Base-by-base conservation (phyloP, 495 filamentous ascomycete species). In the Penicillium angulare region DNA sequence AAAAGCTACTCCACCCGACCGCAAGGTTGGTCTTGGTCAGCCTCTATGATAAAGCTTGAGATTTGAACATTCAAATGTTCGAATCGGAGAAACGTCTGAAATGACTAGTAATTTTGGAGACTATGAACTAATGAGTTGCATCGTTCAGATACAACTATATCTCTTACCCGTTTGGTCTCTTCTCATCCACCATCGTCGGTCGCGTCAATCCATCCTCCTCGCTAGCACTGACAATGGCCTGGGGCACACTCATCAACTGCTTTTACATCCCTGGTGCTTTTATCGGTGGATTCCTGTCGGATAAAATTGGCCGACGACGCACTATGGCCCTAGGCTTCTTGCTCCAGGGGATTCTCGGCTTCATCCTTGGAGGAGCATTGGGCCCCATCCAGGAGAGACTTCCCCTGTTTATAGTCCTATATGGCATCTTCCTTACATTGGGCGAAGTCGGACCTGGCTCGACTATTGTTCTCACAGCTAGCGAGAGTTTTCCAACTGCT, bases 251-350 rank as follows among this genome's bases (percentile, higher is more conserved):
- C 20, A 81, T 92, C 74, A 90, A 89, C 63, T 69, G 88, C 34
- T 90, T 91, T 63, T 87, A 89, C 72, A 79, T 91, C 45, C 88
- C 88, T 0, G 88, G 88, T 0, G 84, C 85, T 22, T 79, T 91
- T 60, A 64, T 83, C 31, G 88, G 88, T 21, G 81, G 85, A 3
- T 80, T 81, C 26, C 62, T 87, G 12, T 81, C 79, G 8, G 88
- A 92, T 63, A 67, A 69, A 42, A 61, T 90, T 34, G 88, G 88
- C 0, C 88, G 88, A 0, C 79, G 81, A 12, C 76, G 79, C 55
- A 82, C 84, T 5, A 77, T 92, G 2, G 79, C 78, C 8, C 53
- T 77, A 5, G 84, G 83, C 16, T 83, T 87, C 34, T 49, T 72
- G 3, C 53, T 77, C 1, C 87, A 91, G 58, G 85, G 77, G 0